Evolutionary conservation across 306 rosid species (phyloP), one percentile per base, ranked within the genome.

Genomic region (Parietaria judaica): DNA sequence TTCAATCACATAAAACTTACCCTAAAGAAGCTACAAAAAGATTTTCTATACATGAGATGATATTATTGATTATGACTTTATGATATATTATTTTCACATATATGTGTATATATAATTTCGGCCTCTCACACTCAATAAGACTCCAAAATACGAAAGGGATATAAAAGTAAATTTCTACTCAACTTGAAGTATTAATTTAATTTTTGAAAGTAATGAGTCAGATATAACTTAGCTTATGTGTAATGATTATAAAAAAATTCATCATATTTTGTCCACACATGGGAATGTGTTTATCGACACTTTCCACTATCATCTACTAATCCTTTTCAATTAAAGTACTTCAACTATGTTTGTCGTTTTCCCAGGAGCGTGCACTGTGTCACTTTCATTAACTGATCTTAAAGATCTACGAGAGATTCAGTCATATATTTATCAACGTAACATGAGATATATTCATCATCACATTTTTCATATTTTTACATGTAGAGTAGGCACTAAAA

Each of bases 321-420:
- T 49, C 15, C 0, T 49, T 49, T 49, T 10, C 9, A 0, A 62
- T 72, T 60, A 23, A 6, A 39, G 11, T 44, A 54, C 43, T 65
- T 78, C 63, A 66, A 63, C 55, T 46, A 67, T 63, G 56, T 73
- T 74, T 84, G 88, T 84, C 86, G 58, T 76, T 31, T 74, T 8
- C 64, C 63, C 74, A n/a, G 70, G 70, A 56, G 61, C 73, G 58
- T 70, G 74, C 59, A 63, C 60, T 23, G 73, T 51, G 87, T 85
- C 86, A 58, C 77, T 59, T 47, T 79, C 94, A 72, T 53, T 1
- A 41, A 70, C 64, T 70, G 78, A 75, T 75, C 72, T 78, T 67
- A 82, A 49, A 78, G 73, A 87, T 82, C 95, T 82, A 70, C 63
- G 64, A 76, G 71, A 82, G 92, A 88, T 82, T 69, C 74, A 55